Percentiles rank a stretch among this genome's conserved stretches.
Conservation (phyloP, 345 rosid species). For the Pistacia vera region DNA sequence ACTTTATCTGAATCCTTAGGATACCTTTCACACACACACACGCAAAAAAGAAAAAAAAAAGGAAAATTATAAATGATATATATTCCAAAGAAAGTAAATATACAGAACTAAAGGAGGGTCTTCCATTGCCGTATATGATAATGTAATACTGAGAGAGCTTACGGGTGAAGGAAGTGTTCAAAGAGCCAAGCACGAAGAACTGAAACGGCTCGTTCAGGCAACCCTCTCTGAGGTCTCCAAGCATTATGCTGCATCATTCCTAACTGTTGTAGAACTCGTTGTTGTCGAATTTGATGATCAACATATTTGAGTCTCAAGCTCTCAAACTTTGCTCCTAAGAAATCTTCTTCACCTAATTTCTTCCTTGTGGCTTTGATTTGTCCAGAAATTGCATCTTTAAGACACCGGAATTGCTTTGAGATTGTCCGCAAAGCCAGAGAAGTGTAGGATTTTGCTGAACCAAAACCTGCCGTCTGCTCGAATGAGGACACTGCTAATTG, state of each 20-base stretch:
- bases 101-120: not conserved
- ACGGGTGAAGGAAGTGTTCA: conserved; percentile 92
- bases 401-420: conserved; percentile 71
- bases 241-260: conserved; percentile 61
- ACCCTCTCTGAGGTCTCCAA: conserved; percentile 85
- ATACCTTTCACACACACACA: conserved; percentile 44
- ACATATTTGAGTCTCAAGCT: conserved; percentile 49
- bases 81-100: not conserved
- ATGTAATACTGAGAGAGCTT: conserved; percentile 16
- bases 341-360: conserved; percentile 64
- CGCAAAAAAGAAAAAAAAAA: not conserved
- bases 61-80: not conserved
- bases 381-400: conserved; percentile 59
- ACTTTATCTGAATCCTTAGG: conserved; percentile 84
- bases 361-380: conserved; percentile 61
- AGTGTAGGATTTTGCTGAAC: conserved; percentile 69
- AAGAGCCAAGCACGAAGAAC: conserved; percentile 87
- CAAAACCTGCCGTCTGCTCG: conserved; percentile 66
- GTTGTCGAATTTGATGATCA: conserved; percentile 59
- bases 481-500: conserved; percentile 53
- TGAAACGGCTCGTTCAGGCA: conserved; percentile 78
- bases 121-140: not conserved
- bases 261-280: conserved; percentile 54
- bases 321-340: conserved; percentile 43
- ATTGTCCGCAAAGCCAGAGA: conserved; percentile 67